phyloP scores from a whole-genome alignment of 2,329 filamentous ascomycete species.

The Dactylonectria estremocensis region DNA sequence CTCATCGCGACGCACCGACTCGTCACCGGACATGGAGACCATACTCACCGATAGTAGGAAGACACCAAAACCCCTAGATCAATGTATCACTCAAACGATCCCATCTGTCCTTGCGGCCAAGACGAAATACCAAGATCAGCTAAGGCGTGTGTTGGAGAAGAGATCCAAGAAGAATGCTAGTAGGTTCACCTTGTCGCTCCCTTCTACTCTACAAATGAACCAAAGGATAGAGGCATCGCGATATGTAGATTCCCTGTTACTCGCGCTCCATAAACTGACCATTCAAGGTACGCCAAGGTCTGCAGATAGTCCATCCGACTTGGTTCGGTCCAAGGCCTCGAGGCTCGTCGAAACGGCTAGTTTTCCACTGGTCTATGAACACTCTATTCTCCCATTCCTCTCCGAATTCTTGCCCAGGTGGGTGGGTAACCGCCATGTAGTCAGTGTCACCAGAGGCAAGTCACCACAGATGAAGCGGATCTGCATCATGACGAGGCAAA shows the following conservation, averaged over 20 bases:
- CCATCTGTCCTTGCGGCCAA: conserved; percentile 53
- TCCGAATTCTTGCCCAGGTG: conserved; percentile 59
- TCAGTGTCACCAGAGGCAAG: conserved; percentile 57
- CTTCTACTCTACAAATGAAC: not conserved
- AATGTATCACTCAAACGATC: conserved; percentile 17
- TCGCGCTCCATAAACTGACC: conserved; percentile 24
- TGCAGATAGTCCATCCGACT: conserved; percentile 53
- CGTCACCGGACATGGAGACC: not conserved
- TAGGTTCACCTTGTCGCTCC: conserved; percentile 28
- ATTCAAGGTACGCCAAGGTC: conserved; percentile 46
- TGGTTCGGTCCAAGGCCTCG: conserved; percentile 46
- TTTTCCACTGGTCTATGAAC: conserved; percentile 61
- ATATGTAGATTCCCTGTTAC: not conserved
- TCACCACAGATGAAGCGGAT: conserved; percentile 55
- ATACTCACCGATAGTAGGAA: conserved; percentile 27
- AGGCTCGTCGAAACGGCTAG: conserved; percentile 52
- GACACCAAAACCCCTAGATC: not conserved
- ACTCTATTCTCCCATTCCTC: conserved; percentile 61
- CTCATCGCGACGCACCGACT: not conserved
- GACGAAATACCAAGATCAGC: conserved; percentile 54
- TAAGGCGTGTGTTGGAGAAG: conserved; percentile 55
- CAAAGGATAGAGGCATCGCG: conserved; percentile 2
- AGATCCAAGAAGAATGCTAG: conserved; percentile 50
- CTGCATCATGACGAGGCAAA: conserved; percentile 57
- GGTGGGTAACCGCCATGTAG: conserved; percentile 58